These are phyloP conservation scores for Myotisia sp. DNA, from an alignment of 2,329 filamentous ascomycete species.

Conservation along the genomic window DNA sequence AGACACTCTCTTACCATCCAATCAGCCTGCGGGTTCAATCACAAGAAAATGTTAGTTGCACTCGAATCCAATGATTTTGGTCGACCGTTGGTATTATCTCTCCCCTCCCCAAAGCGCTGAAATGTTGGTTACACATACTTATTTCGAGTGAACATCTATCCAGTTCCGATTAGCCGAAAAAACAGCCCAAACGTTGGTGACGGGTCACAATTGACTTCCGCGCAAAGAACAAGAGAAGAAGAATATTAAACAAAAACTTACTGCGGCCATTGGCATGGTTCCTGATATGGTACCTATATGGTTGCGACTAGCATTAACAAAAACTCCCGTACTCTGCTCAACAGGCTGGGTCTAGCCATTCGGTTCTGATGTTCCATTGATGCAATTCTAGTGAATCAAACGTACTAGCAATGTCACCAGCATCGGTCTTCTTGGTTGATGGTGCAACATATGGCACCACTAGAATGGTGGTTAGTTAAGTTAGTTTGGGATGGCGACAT, in stretches of 20 bases:
- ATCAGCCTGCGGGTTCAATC: slow-evolving; percentile 47
- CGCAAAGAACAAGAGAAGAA: background rate
- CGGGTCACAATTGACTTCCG: slow-evolving; percentile 7
- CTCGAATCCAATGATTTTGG: too few species aligned
- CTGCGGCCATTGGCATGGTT: slow-evolving; percentile 84
- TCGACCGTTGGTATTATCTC: too few species aligned
- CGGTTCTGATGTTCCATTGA: too few species aligned
- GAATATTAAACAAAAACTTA: slow-evolving; percentile 27
- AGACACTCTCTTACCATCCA: slow-evolving; percentile 39
- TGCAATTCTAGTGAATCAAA: background rate
- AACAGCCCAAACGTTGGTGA: too few species aligned
- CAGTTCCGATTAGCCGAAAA: background rate
- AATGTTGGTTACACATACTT: slow-evolving; percentile 39
- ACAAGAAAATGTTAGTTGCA: too few species aligned
- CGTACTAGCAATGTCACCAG: slow-evolving; percentile 58
- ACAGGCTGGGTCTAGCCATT: too few species aligned
- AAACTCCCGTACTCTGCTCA: too few species aligned
- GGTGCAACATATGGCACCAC: slow-evolving; percentile 82
- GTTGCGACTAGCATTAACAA: too few species aligned
- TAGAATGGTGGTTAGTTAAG: too few species aligned
- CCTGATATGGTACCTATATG: slow-evolving; percentile 47
- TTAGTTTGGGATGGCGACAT: too few species aligned
- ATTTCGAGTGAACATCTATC: slow-evolving; percentile 75
- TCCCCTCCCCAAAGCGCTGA: too few species aligned
- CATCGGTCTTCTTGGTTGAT: slow-evolving; percentile 47